A percentile compares a stretch with the other conserved stretches of the same genome.
phyloP scores from a whole-genome alignment of 805 yeast genomes.

The Saccharomycopsis amapae region DNA sequence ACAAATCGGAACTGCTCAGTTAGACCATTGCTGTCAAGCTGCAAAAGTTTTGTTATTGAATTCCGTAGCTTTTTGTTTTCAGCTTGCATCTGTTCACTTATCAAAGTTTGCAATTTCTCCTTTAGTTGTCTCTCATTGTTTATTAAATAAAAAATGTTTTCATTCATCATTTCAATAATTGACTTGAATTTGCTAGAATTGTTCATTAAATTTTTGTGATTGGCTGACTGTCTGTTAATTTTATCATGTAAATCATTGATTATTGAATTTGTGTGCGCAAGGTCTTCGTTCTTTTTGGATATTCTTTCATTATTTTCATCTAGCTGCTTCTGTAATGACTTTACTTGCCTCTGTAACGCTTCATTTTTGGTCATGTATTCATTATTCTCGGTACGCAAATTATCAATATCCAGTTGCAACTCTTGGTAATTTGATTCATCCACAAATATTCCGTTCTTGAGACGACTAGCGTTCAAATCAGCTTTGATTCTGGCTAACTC shows the following conservation, averaged over 20 bases:
- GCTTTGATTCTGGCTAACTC: slow-evolving; percentile 43
- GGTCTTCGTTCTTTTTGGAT: slow-evolving; percentile 21
- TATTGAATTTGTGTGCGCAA: slow-evolving; percentile 23
- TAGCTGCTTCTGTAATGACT: slow-evolving; percentile 21
- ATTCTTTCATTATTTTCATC: slow-evolving; percentile 24
- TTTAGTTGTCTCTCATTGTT: slow-evolving; percentile 24
- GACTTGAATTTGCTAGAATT: slow-evolving; percentile 30
- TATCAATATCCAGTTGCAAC: slow-evolving; percentile 41
- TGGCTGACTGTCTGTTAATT: slow-evolving; percentile 27
- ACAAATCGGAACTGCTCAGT: slow-evolving; percentile 6
- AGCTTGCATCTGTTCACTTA: slow-evolving; percentile 14
- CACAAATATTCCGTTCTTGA: slow-evolving; percentile 60
- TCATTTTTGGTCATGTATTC: slow-evolving; percentile 40
- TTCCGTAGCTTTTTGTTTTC: slow-evolving; percentile 11
- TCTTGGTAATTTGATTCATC: slow-evolving; percentile 53
- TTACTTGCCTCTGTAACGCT: slow-evolving; percentile 33
- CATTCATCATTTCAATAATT: slow-evolving; percentile 27
- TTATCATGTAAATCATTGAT: slow-evolving; percentile 27
- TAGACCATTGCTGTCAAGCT: background rate
- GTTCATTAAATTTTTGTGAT: slow-evolving; percentile 29
- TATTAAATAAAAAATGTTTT: slow-evolving; percentile 25
- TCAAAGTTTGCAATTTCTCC: slow-evolving; percentile 16
- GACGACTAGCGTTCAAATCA: slow-evolving; percentile 56
- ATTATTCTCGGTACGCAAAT: slow-evolving; percentile 41
- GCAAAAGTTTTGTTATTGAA: slow-evolving; percentile 1